phyloP scores from a whole-genome alignment of 2,329 filamentous ascomycete genomes.

The Aspergillus awamori region DNA sequence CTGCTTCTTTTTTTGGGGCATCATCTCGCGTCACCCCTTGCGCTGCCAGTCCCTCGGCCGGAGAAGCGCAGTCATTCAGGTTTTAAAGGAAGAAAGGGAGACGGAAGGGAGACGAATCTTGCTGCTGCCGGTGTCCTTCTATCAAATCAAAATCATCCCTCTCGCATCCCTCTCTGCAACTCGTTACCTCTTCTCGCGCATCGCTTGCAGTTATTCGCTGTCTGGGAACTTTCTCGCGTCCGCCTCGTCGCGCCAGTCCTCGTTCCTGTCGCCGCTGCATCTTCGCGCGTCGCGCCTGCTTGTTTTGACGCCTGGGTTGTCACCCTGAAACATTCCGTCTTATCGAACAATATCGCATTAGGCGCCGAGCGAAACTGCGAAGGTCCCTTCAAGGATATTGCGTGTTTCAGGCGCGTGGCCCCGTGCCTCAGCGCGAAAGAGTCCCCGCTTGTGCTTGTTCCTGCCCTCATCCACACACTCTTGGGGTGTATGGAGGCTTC shows the following conservation, averaged over 20 bases:
- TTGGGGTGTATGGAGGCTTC: conserved; percentile 21
- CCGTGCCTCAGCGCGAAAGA: conserved; percentile 16
- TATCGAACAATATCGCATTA: conserved; percentile 19
- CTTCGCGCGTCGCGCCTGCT: conserved; percentile 28
- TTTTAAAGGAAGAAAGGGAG: conserved; percentile 31
- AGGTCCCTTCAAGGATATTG: conserved; percentile 11
- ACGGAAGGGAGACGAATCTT: conserved; percentile 27
- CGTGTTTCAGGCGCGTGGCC: conserved; percentile 23
- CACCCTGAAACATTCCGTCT: conserved; percentile 39
- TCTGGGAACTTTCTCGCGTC: conserved; percentile 21
- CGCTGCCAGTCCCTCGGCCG: conserved; percentile 18
- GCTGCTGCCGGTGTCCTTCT: conserved; percentile 21
- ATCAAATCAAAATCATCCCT: conserved; percentile 17
- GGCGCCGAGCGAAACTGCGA: conserved; percentile 12
- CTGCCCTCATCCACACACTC: conserved; percentile 2
- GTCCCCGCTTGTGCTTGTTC: conserved; percentile 8
- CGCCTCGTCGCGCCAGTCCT: conserved; percentile 23
- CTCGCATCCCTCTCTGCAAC: conserved; percentile 14
- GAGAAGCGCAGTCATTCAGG: conserved; percentile 15
- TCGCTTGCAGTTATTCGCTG: conserved; percentile 18
- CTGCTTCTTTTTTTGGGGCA: conserved; percentile 19
- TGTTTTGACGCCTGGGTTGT: conserved; percentile 28
- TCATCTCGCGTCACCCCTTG: conserved; percentile 25
- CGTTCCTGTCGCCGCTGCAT: conserved; percentile 25
- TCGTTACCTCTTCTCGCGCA: conserved; percentile 17